Base-by-base conservation (phyloP, 345 rosid species). In the Gossypium herbaceum region DNA sequence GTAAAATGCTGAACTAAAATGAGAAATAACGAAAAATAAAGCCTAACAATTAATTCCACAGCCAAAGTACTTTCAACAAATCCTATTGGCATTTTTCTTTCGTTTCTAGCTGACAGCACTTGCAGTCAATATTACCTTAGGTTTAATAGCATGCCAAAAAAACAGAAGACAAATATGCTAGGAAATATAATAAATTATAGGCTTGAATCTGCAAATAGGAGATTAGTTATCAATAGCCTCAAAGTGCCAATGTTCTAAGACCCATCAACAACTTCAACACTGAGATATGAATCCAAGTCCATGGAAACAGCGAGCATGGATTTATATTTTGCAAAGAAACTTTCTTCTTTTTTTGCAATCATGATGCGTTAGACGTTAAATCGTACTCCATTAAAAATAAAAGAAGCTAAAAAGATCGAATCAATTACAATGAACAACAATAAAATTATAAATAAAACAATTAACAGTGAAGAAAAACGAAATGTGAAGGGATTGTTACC, bases 401-500 rank as follows among this genome's bases (percentile, higher is more conserved):
- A 12, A n/a, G 13, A 17, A 25, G n/a, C n/a, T 10, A 20, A 75
- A 54, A n/a, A 22, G 29, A 34, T 11, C 34, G 62, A 10, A 22
- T 22, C 29, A 58, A 22, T 22, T 58, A 58, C 62, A 3, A 58
- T 58, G 34, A 58, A 22, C 62, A 58, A 22, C 29, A 11, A 58
- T n/a, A 58, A n/a, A 48, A 55, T 29, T 39, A 15, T 13, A 69
- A 16, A 59, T 19, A 13, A 19, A 7, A 9, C 9, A 7, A 59
- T 0, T 44, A 64, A 41, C 7, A 24, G 4, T 9, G 1, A 58
- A 7, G 17, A 29, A 16, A 54, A 51, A 59, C 2, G 51, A 70
- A 61, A 55, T 16, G 73, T 34, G 75, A 78, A 11, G 79, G 71
- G 16, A 16, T n/a, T 44, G 15, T 63, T 83, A 88, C 92, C 86